Evolutionary conservation across 805 yeast genomes (phyloP).

Genomic region (Wickerhamiella siamensis): DNA sequence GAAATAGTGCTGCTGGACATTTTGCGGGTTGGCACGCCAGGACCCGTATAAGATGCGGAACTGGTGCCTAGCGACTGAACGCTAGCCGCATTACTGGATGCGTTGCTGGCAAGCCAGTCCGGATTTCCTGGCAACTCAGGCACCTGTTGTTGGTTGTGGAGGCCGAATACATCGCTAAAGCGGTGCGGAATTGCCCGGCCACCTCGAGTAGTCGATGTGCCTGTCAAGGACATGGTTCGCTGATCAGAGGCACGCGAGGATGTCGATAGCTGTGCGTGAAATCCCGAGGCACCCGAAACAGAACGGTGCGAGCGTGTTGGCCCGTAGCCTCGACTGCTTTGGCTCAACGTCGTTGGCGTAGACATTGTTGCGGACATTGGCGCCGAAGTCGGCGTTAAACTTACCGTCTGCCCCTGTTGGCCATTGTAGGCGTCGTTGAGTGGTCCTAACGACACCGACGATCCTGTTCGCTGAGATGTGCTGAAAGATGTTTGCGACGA

Average conservation of each 20-base stretch:
- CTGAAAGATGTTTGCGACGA: background rate
- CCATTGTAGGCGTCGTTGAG: background rate
- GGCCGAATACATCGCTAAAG: constrained; percentile 2
- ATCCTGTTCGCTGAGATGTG: background rate
- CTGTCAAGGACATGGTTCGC: constrained; percentile 5
- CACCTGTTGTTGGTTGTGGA: background rate
- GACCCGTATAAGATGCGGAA: background rate
- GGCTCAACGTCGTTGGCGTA: background rate
- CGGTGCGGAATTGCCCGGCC: constrained; percentile 19
- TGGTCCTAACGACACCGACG: background rate
- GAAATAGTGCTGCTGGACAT: constrained; percentile 15
- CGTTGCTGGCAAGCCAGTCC: background rate
- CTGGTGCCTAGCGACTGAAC: background rate
- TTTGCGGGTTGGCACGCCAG: constrained; percentile 14
- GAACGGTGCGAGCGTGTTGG: constrained; percentile 12
- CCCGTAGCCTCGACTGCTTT: background rate
- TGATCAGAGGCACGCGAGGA: background rate
- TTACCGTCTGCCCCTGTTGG: no score
- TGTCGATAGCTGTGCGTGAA: constrained; percentile 3
- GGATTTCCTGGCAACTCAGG: background rate
- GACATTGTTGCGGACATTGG: background rate
- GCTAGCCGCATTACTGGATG: background rate
- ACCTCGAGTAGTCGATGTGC: constrained; percentile 15
- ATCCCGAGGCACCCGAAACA: constrained; percentile 10
- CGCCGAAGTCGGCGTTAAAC: background rate